Conservation (phyloP, 139 green algal species). For the Volvox reticuliferus region DNA sequence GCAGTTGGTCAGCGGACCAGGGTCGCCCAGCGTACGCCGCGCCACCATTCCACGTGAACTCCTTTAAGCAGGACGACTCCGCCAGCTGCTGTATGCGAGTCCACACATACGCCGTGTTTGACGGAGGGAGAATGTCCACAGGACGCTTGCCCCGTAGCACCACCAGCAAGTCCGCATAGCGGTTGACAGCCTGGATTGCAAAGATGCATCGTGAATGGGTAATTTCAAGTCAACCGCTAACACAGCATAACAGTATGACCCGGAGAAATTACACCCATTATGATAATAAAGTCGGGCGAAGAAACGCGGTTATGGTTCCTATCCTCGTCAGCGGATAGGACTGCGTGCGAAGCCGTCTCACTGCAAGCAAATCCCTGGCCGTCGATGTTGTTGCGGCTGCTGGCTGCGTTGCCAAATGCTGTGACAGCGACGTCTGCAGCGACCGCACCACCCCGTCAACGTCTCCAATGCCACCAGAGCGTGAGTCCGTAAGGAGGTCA, state of each 20-base stretch:
- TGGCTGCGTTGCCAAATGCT: conserved; percentile 42
- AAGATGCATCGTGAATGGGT: too few relatives aligned
- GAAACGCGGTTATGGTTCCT: too few relatives aligned
- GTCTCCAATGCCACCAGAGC: conserved; percentile 13
- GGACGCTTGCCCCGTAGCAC: conserved; percentile 76
- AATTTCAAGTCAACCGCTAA: too few relatives aligned
- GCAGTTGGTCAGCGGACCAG: conserved; percentile 80
- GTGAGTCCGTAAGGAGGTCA: conserved; percentile 32
- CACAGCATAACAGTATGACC: too few relatives aligned
- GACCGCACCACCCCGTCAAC: conserved; percentile 43
- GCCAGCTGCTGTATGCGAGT: conserved; percentile 71
- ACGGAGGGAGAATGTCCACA: conserved; percentile 72
- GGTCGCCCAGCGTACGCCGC: conserved; percentile 65
- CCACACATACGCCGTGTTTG: conserved; percentile 77
- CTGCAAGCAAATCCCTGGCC: conserved; percentile 39
- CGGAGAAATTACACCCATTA: too few relatives aligned
- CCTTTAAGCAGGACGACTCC: conserved; percentile 65
- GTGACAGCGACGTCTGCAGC: conserved; percentile 15
- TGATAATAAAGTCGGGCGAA: too few relatives aligned
- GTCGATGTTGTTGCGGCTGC: conserved; percentile 12
- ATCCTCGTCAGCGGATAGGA: too few relatives aligned
- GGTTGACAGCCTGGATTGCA: conserved; percentile 63
- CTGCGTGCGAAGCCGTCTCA: not conserved
- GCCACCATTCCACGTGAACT: conserved; percentile 70
- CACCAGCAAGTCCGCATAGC: conserved; percentile 72